Evolutionary conservation across 805 yeast species (phyloP), one percentile per base, ranked within the genome.

Genomic region (Yarrowia phangngaensis): DNA sequence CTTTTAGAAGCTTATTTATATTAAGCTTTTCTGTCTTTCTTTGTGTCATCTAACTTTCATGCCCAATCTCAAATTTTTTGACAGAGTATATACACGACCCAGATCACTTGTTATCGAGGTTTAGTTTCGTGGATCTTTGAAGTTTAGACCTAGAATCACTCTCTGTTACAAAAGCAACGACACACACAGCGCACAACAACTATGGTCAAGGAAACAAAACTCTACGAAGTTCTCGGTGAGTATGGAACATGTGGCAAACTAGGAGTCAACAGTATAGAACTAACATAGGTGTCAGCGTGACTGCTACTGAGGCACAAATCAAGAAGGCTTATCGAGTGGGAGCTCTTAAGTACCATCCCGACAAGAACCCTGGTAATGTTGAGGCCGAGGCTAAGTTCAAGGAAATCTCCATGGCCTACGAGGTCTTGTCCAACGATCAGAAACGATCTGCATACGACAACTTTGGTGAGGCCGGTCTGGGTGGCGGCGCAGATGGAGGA

Each of bases 381-480:
- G 97, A 89, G 66, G 97, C 95, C 22, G 92, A 95, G 48, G 97
- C 90, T 63, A 90, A 87, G 70, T 90, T 90, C 69, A 92, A 90
- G 70, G 97, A 88, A 66, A 75, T 87, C 59, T 79, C 94, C 14
- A 76, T 77, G 52, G 97, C 97, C 13, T 79, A 90, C 64, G 97
- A 90, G 68, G 72, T 87, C n/a, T 73, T 90, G 55, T 76, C 86
- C 9, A 97, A 89, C 63, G 71, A 82, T 13, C 84, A 89, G 63
- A 92, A 89, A 73, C 84, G 97, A 72, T 85, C 82, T 27, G 59
- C 82, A 3, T 90, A 90, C 64, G 97, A 92, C 69, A 79, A 77
- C 56, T 87, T 78, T 63, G 99, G 99, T 67, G 83, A 82, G 65
- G 97, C 88, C 61, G 99, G 98, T 51, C 73, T 92, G 58, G 72